Conservation (phyloP, 331 rosid genomes). For the Cydonia oblonga region DNA sequence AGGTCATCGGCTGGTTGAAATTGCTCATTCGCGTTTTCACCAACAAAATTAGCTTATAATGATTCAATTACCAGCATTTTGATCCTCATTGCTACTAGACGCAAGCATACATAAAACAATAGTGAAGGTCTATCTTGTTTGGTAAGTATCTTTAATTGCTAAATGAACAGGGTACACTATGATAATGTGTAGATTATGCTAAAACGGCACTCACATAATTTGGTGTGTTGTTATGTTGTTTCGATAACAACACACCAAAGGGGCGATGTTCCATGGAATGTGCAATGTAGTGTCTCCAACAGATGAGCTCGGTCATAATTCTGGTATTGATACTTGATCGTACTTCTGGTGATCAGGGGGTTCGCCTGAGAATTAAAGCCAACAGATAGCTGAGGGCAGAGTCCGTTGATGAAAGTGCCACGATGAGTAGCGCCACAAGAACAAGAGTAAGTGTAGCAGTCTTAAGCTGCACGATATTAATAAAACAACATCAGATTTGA, state of each 20-base stretch:
- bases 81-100: not conserved
- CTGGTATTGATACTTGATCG: not conserved
- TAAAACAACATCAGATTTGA: not conserved
- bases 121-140: not conserved
- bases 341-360: slow-evolving; percentile 6
- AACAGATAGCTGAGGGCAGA: slow-evolving; percentile 60
- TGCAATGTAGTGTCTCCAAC: not conserved
- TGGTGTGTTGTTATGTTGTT: not conserved
- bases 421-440: slow-evolving; percentile 66
- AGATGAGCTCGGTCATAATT: not conserved
- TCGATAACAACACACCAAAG: not conserved
- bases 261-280: not conserved
- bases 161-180: too few species aligned
- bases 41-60: too few species aligned
- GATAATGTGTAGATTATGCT: too few species aligned
- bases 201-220: not conserved
- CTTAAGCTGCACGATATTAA: slow-evolving; percentile 53
- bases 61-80: too few species aligned
- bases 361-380: slow-evolving; percentile 52
- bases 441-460: slow-evolving; percentile 73
- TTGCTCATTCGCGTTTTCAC: not conserved
- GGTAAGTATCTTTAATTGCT: not conserved
- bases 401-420: slow-evolving; percentile 74
- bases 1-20: not conserved
- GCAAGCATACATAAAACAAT: not conserved